Percentiles rank a stretch among this genome's conserved stretches.
Evolutionary conservation across 106 monocot species (phyloP).

Genomic region (Dioscorea dumetorum): DNA sequence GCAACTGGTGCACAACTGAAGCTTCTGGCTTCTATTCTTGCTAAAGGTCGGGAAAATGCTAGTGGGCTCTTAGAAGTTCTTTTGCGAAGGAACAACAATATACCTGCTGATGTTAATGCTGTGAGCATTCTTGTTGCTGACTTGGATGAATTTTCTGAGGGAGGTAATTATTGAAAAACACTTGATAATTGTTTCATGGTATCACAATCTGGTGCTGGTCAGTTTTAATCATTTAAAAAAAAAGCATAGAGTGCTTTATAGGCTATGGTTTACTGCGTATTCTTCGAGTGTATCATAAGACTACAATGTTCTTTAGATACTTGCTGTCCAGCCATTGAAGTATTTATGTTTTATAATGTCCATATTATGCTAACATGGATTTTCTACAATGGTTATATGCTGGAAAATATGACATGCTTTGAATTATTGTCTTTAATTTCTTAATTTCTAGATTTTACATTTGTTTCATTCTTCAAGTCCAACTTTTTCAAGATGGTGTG

Average conservation of each 20-base stretch:
- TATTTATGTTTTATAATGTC: no score
- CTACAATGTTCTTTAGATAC: no score
- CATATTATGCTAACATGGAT: no score
- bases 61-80: constrained; percentile 53
- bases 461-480: not conserved
- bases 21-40: constrained; percentile 41
- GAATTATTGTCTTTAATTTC: not conserved
- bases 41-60: constrained; percentile 33
- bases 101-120: constrained; percentile 85
- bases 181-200: no score
- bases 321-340: no score
- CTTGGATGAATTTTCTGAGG: constrained; percentile 29
- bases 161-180: constrained; percentile 29
- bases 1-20: constrained; percentile 52
- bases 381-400: no score
- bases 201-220: no score
- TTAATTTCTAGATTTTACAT: not conserved
- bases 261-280: no score
- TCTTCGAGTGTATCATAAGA: no score
- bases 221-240: no score
- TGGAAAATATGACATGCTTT: no score
- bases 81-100: constrained; percentile 55
- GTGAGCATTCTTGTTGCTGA: constrained; percentile 58
- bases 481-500: not conserved
- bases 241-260: no score